Evolutionary conservation across 169 alveolate genomes (phyloP).

Genomic region (Eimeria brunetti): DNA sequence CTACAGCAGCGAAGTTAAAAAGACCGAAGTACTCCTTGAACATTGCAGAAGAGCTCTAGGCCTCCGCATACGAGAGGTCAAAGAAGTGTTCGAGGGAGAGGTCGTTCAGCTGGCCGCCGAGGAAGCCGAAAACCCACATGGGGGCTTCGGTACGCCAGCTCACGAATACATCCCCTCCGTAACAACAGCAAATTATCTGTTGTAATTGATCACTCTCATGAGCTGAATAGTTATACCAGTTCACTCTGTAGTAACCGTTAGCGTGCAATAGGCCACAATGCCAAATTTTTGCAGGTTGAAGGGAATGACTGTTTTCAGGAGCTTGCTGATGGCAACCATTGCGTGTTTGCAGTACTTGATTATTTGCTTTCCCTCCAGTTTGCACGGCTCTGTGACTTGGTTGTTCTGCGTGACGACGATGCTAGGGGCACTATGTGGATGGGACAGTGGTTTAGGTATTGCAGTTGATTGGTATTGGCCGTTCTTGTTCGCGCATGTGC

Average conservation of each 20-base stretch:
- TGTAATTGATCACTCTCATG: not conserved
- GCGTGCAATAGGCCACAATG: not conserved
- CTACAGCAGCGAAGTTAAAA: slow-evolving; percentile 98
- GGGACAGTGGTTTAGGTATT: not conserved
- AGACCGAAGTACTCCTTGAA: slow-evolving; percentile 99
- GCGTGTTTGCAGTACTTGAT: not conserved
- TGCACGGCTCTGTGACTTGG: not conserved
- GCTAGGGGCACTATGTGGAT: not conserved
- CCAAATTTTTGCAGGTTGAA: too few species aligned
- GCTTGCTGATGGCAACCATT: not conserved
- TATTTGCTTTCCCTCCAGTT: not conserved
- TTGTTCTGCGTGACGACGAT: not conserved
- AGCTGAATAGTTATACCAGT: not conserved
- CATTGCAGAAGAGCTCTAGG: slow-evolving; percentile 99
- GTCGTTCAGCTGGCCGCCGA: slow-evolving; percentile 97
- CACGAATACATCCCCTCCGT: not conserved
- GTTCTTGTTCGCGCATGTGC: not conserved
- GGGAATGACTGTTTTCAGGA: not conserved
- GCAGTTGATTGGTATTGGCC: not conserved
- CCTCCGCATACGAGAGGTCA: slow-evolving; percentile 97
- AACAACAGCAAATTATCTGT: not conserved
- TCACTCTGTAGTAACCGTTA: not conserved
- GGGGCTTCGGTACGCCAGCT: slow-evolving; percentile 85
- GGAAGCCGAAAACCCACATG: slow-evolving; percentile 89
- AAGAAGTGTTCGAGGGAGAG: slow-evolving; percentile 99